Evolutionary conservation across 768 basidiomycete species (phyloP), one percentile per base, ranked within the genome.

Genomic region (Hygrophoropsis aurantiaca): DNA sequence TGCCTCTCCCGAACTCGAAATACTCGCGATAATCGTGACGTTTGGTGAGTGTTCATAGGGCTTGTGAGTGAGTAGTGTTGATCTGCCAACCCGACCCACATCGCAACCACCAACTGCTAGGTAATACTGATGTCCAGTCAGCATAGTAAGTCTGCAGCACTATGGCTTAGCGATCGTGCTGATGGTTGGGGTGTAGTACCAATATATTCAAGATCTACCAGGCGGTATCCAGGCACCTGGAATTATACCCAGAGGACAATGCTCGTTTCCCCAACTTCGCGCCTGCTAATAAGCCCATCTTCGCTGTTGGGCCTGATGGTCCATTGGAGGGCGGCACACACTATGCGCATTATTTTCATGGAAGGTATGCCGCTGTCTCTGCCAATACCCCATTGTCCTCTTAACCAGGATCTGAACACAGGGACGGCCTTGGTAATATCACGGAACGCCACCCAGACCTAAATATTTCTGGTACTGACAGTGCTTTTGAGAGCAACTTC

Each of bases 281-380:
- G n/a, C 56, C 71, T 3, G 23, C 56, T 3, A 55, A 58, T 27
- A 87, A 78, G 54, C 82, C 87, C 1, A 72, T 87, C 33, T 71
- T 95, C 34, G 81, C 76, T 2, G 64, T 74, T 32, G 94, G 92
- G 1, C 74, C 79, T 26, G 66, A 70, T 10, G 75, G 75, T 1
- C 93, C 93, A 9, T 73, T 93, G 2, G 72, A 78, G 41, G 92
- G 91, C 3, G 80, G 81, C 16, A 60, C 78, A 6, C 85, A 88
- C 58, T 84, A 77, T 42, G 94, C 93, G 11, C 76, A 84, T 52
- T 92, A 90, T 61, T 95, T 97, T 58, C 90, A 91, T 56, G 90
- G 90, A 56, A 80, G 75, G 89, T 82, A 51, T 33, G 72, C 64
- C 10, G 11, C 30, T 23, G 18, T 32, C 42, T 21, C 21, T 15